Conservation (phyloP, 1,284 basidiomycete species). For the Pholiota adiposa region DNA sequence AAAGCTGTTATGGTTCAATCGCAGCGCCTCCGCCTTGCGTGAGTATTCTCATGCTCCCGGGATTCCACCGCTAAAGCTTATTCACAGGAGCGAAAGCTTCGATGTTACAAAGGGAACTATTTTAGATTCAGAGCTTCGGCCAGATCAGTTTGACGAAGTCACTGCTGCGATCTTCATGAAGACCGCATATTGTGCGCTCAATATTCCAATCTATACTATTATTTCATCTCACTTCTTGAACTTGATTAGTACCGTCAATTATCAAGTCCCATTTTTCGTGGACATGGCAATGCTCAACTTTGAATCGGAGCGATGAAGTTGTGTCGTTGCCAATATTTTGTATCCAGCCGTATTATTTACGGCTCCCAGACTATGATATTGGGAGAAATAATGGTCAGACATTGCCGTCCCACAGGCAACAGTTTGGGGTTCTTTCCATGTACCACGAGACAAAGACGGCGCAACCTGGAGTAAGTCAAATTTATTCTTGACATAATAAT, state of each 20-base stretch:
- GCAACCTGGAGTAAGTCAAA: constrained; percentile 10
- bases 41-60: too few species aligned
- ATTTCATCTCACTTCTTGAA: too few species aligned
- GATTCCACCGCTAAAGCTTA: too few species aligned
- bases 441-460: too few species aligned
- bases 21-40: constrained; percentile 11
- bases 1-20: constrained; percentile 15
- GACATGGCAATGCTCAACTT: constrained; percentile 19
- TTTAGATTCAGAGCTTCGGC: constrained; percentile 14
- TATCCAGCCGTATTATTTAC: constrained; percentile 8
- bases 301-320: constrained; percentile 15
- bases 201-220: not conserved
- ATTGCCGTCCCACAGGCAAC: not conserved
- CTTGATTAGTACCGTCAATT: constrained; percentile 4
- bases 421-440: constrained; percentile 9
- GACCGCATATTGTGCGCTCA: not conserved
- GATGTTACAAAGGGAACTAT: constrained; percentile 14
- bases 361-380: constrained; percentile 1
- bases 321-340: constrained; percentile 4
- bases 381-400: not conserved
- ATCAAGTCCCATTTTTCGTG: constrained; percentile 16
- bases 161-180: constrained; percentile 11
- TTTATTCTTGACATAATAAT: not conserved
- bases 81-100: too few species aligned
- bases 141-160: constrained; percentile 14